Evolutionary conservation across 1,284 basidiomycete genomes (phyloP).

Genomic region (Grifola frondosa): DNA sequence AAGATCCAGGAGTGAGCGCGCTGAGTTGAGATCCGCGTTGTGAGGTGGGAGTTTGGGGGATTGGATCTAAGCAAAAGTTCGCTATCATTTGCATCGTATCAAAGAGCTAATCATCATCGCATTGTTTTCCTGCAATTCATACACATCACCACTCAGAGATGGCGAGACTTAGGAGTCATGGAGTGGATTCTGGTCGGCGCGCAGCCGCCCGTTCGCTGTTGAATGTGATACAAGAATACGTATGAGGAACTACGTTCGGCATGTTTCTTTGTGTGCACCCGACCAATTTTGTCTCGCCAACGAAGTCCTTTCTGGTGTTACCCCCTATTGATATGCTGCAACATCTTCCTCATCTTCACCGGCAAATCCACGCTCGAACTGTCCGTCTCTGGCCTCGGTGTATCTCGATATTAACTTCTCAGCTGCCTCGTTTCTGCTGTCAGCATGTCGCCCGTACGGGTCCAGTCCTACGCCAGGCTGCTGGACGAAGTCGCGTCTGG

Average conservation of each 20-base stretch:
- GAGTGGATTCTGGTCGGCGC: too few species aligned
- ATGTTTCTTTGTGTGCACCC: too few species aligned
- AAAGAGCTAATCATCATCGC: slow-evolving; percentile 27
- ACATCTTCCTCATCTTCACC: slow-evolving; percentile 18
- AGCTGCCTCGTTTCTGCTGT: slow-evolving; percentile 26
- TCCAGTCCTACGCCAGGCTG: slow-evolving; percentile 18
- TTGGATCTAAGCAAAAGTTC: slow-evolving; percentile 25
- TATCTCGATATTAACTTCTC: slow-evolving; percentile 29
- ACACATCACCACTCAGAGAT: neutral
- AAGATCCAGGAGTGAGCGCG: slow-evolving; percentile 84
- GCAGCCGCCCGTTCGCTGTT: too few species aligned
- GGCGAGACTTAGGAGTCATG: too few species aligned
- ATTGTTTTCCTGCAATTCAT: slow-evolving; percentile 2
- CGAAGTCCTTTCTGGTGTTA: too few species aligned
- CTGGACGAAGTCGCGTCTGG: slow-evolving; percentile 24
- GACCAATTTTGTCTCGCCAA: too few species aligned
- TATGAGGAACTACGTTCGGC: too few species aligned
- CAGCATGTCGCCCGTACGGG: slow-evolving; percentile 29
- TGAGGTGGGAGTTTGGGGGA: slow-evolving; percentile 1
- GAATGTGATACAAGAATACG: too few species aligned
- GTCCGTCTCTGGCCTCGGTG: slow-evolving; percentile 24
- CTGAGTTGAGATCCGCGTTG: too few species aligned
- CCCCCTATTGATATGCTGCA: too few species aligned
- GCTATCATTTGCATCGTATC: slow-evolving; percentile 30
- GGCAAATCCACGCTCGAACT: slow-evolving; percentile 22